A percentile compares a stretch with the other conserved stretches of the same genome.
Conservation (phyloP, 129 eudicot genomes). For the Artemisia tridentata region DNA sequence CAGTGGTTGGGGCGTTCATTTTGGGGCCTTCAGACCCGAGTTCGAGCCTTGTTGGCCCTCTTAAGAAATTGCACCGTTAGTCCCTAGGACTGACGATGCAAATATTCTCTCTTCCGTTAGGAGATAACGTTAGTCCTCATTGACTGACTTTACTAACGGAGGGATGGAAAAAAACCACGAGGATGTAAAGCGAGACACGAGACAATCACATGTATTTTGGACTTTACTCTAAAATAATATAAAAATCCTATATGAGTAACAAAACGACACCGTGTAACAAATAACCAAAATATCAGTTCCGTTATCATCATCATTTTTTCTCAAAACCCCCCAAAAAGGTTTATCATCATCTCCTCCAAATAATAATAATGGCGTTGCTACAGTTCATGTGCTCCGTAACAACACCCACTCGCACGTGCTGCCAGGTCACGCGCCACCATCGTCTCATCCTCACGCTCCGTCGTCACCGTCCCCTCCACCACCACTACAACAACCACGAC, state of each 20-base stretch:
- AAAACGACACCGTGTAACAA: slow-evolving; percentile 7
- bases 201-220: no score
- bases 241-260: neutral
- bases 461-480: slow-evolving; percentile 28
- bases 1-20: no score
- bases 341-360: neutral
- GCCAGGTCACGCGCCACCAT: slow-evolving; percentile 53
- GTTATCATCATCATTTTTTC: neutral
- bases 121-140: no score
- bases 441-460: slow-evolving; percentile 36
- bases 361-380: slow-evolving; percentile 48
- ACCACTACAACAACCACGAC: slow-evolving; percentile 26
- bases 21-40: no score
- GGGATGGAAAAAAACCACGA: no score
- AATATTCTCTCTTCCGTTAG: no score
- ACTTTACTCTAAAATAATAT: no score
- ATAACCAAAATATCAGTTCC: slow-evolving; percentile 11
- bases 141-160: no score
- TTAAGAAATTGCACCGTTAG: no score
- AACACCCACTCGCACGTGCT: slow-evolving; percentile 58
- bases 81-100: no score
- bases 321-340: neutral
- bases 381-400: slow-evolving; percentile 47
- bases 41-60: no score
- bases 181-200: no score